Percentiles rank a stretch among this genome's conserved stretches.
These are phyloP conservation scores for Stephanodiscus minutulus DNA, from an alignment of 108 stramenopile genomes.

Conservation along the genomic window DNA sequence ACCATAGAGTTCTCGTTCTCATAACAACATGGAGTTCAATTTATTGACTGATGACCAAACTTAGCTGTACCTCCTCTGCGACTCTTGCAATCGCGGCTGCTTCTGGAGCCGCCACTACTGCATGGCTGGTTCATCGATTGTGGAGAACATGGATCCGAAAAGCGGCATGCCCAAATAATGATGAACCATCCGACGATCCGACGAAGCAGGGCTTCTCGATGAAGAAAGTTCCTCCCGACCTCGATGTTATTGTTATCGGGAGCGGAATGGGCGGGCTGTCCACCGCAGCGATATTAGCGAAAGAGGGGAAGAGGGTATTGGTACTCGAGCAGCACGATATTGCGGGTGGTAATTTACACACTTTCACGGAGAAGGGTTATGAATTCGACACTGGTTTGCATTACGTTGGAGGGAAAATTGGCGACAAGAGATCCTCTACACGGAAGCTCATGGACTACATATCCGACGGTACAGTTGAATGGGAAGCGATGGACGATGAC, in stretches of 20 bases:
- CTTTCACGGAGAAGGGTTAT: conserved; percentile 59
- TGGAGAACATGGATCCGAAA: not conserved
- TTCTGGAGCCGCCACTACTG: not conserved
- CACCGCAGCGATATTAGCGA: conserved; percentile 50
- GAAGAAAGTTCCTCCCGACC: conserved; percentile 18
- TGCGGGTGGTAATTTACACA: conserved; percentile 59
- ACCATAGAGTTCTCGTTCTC: too few species aligned
- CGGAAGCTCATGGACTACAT: conserved; percentile 36
- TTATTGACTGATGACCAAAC: not conserved
- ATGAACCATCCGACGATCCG: conserved; percentile 22
- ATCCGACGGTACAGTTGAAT: conserved; percentile 45
- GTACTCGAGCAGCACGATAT: conserved; percentile 62
- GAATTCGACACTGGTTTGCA: conserved; percentile 65
- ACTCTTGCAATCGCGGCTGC: not conserved
- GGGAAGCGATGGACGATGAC: conserved; percentile 49
- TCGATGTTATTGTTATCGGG: conserved; percentile 57
- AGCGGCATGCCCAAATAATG: conserved; percentile 25
- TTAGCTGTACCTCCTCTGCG: not conserved
- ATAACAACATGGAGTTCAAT: too few species aligned
- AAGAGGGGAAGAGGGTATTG: conserved; percentile 53
- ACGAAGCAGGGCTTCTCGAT: conserved; percentile 41
- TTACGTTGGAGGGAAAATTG: conserved; percentile 52
- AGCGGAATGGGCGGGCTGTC: conserved; percentile 61
- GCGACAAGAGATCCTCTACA: conserved; percentile 13
- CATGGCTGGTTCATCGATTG: not conserved